A percentile compares a stretch with the other conserved stretches of the same genome.
phyloP scores from a whole-genome alignment of 1,284 basidiomycete species.

The Cutaneotrichosporon curvatum region DNA sequence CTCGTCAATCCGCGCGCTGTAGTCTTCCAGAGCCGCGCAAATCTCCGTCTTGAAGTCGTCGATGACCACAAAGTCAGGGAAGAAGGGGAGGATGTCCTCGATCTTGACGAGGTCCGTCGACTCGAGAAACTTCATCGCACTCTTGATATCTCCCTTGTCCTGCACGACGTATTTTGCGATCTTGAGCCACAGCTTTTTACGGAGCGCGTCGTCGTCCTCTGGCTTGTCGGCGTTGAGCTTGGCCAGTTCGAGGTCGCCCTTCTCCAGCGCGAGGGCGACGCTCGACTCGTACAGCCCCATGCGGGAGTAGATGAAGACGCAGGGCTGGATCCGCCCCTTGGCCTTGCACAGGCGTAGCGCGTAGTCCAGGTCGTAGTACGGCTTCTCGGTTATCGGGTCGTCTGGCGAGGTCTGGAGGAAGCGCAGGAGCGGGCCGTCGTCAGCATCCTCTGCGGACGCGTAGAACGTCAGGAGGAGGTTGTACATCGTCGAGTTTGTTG shows the following conservation, averaged over 20 bases:
- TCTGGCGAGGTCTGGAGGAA: constrained; percentile 79
- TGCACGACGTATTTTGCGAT: constrained; percentile 96
- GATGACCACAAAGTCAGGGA: constrained; percentile 98
- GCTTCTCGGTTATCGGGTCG: constrained; percentile 73
- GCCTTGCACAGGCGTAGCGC: constrained; percentile 85
- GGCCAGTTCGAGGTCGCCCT: constrained; percentile 86
- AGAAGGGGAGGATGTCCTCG: constrained; percentile 97
- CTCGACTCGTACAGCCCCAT: constrained; percentile 96
- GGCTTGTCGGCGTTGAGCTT: constrained; percentile 90
- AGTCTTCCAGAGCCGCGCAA: constrained; percentile 88
- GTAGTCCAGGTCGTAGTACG: constrained; percentile 96
- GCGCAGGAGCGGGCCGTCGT: constrained; percentile 72
- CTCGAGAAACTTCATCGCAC: constrained; percentile 93
- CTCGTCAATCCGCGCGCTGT: constrained; percentile 81
- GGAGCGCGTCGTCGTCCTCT: constrained; percentile 73
- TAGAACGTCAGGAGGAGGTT: constrained; percentile 89
- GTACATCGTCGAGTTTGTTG: constrained; percentile 79
- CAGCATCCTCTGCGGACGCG: constrained; percentile 52
- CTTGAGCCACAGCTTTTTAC: constrained; percentile 96
- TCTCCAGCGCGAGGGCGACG: constrained; percentile 88
- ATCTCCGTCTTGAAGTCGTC: constrained; percentile 99
- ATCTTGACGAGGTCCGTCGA: constrained; percentile 92
- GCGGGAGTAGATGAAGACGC: constrained; percentile 94
- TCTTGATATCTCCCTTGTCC: constrained; percentile 94
- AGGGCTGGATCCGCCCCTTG: constrained; percentile 73